Evolutionary conservation across 1,284 basidiomycete species (phyloP), one percentile per base, ranked within the genome.

Genomic region (Malassezia restricta): DNA sequence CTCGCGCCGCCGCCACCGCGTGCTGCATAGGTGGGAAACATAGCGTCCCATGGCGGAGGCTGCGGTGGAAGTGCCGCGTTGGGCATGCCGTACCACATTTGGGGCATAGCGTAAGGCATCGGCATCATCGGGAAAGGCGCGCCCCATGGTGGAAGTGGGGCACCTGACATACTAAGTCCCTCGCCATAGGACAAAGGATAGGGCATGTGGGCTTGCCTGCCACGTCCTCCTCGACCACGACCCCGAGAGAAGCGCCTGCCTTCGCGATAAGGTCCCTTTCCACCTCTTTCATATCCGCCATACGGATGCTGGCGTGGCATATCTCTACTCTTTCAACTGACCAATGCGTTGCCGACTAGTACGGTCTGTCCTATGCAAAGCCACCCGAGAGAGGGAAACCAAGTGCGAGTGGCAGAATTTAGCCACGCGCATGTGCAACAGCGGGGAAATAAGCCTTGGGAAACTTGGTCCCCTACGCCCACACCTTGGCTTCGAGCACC

Each of bases 281-380:
- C 20, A 59, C 68, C 49, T 51, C 76, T 78, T 58, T 87, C 84
- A 79, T 83, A 86, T 69, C 79, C 79, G 61, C 78, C 81, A 75
- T 88, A 89, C 27, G 86, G 82, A 79, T 88, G 85, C 76, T 88
- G 86, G 64, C 85, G 84, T 86, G 62, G 20, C 46, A 40, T 48
- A 15, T 2, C 17, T 9, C 33, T 35, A 15, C 11, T 3, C 15
- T 35, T 35, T 35, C 5, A 24, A 24, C 20, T 24, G 20, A 24
- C 20, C 20, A 24, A 24, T 4, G 20, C 20, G 20, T 2, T 24
- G 20, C 20, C 2, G 4, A 24, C 20, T 24, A 24, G 20, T 4
- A 4, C 20, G 20, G 20, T 24, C 20, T 24, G 20, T 24, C 20
- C 20, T 24, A 4, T 24, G 20, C 20, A 4, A 24, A 24, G 20